These are phyloP conservation scores for Theobroma grandiflorum DNA, from an alignment of 441 rosid genomes.

Conservation along the genomic window DNA sequence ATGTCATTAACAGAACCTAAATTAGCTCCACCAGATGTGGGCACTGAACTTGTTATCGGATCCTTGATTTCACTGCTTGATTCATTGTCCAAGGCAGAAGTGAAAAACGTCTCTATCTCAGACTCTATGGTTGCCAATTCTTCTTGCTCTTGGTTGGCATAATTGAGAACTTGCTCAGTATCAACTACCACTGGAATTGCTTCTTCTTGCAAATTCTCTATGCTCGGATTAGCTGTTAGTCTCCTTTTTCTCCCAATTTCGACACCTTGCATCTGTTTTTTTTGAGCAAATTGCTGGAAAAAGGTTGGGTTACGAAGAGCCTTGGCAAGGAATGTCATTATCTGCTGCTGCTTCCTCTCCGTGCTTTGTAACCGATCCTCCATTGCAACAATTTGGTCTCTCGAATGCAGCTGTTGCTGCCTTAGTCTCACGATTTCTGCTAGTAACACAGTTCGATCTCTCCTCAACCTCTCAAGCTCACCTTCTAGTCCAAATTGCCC, in stretches of 20 bases:
- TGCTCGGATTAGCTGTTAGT: slow-evolving; percentile 56
- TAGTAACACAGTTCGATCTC: slow-evolving; percentile 62
- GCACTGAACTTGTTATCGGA: slow-evolving; percentile 29
- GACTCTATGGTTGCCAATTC: slow-evolving; percentile 39
- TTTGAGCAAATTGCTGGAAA: slow-evolving; percentile 54
- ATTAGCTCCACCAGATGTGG: slow-evolving; percentile 18
- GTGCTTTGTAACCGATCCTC: slow-evolving; percentile 56
- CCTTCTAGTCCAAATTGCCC: slow-evolving; percentile 78
- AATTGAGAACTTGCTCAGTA: slow-evolving; percentile 28
- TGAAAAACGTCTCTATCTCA: slow-evolving; percentile 56
- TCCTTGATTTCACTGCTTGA: slow-evolving; percentile 43
- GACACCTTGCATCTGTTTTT: slow-evolving; percentile 43
- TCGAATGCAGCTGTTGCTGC: slow-evolving; percentile 77
- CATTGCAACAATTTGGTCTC: slow-evolving; percentile 53
- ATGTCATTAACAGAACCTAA: slow-evolving; percentile 40
- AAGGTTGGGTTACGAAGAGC: slow-evolving; percentile 64
- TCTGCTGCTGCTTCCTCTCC: slow-evolving; percentile 78
- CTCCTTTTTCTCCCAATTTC: slow-evolving; percentile 66
- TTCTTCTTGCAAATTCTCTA: slow-evolving; percentile 56
- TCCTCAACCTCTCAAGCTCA: slow-evolving; percentile 66
- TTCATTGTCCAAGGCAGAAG: slow-evolving; percentile 53
- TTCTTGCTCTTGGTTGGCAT: slow-evolving; percentile 21
- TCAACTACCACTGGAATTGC: slow-evolving; percentile 23
- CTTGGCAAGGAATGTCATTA: slow-evolving; percentile 77
- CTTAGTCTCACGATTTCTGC: slow-evolving; percentile 67